Conservation (phyloP, 2,329 filamentous ascomycete genomes). For the Colletotrichum neosansevieriae region DNA sequence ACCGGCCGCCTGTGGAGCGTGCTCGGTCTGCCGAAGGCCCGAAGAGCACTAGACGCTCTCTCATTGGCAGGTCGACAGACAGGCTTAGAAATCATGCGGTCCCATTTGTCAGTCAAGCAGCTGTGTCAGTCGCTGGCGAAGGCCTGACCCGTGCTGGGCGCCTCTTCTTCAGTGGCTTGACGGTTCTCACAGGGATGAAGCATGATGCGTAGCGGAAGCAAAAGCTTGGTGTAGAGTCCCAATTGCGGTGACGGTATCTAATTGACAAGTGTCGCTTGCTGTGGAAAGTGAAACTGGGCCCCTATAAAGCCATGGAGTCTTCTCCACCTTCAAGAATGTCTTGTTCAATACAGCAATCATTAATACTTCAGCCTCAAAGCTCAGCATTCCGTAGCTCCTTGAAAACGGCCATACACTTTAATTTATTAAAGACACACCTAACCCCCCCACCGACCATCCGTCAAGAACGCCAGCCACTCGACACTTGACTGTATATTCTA, state of each 20-base stretch:
- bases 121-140: background rate
- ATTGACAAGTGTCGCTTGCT: background rate
- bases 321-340: background rate
- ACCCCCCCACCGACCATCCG: background rate
- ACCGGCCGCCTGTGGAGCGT: background rate
- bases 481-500: background rate
- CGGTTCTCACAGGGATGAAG: background rate
- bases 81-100: conserved; percentile 8
- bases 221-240: background rate
- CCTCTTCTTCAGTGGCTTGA: no score
- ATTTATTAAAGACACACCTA: background rate
- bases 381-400: background rate
- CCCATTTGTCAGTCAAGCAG: background rate
- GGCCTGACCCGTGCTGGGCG: no score
- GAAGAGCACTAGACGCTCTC: background rate
- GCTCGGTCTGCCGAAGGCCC: background rate
- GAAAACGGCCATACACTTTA: background rate
- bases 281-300: background rate
- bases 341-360: background rate
- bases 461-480: background rate
- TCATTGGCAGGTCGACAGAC: background rate
- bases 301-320: background rate
- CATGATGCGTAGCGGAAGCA: conserved; percentile 8
- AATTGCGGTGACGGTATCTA: background rate
- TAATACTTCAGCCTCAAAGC: conserved; percentile 8